phyloP scores from a whole-genome alignment of 352 stramenopile genomes.

The Sclerospora graminicola region DNA sequence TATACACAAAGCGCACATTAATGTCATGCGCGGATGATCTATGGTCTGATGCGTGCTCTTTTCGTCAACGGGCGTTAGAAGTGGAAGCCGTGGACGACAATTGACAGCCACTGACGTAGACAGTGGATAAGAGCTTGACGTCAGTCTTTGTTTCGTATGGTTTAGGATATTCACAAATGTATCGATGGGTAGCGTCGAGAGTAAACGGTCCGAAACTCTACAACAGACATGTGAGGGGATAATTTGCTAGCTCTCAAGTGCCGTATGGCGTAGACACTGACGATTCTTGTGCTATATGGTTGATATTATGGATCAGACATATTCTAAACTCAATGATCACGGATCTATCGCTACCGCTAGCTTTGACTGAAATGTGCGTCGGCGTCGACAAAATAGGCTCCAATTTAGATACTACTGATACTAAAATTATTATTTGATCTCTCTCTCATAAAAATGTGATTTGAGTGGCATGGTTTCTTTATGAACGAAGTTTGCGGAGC shows the following conservation, averaged over 20 bases:
- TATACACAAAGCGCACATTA: too few species aligned
- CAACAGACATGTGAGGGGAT: neutral
- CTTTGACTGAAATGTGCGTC: slow-evolving; percentile 1
- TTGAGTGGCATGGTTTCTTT: slow-evolving; percentile 2
- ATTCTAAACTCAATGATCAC: neutral
- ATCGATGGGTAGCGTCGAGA: slow-evolving; percentile 1
- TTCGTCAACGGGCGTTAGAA: too few species aligned
- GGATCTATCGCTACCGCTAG: slow-evolving; percentile 1
- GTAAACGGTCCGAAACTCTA: neutral
- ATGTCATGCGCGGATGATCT: too few species aligned
- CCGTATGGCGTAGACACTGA: neutral
- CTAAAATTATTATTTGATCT: neutral
- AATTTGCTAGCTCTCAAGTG: too few species aligned
- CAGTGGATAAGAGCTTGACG: too few species aligned
- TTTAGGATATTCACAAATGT: neutral
- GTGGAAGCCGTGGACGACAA: too few species aligned
- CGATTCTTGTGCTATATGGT: neutral
- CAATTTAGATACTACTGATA: neutral
- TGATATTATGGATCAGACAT: too few species aligned
- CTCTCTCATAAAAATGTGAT: neutral
- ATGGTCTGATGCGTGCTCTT: too few species aligned
- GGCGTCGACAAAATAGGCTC: neutral
- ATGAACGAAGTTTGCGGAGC: neutral
- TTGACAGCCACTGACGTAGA: too few species aligned
- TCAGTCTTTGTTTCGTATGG: neutral